A percentile compares a stretch with the other conserved stretches of the same genome.
Evolutionary conservation across 2,329 filamentous ascomycete species (phyloP).

Genomic region (Paecilomyces dactylethromorphus): DNA sequence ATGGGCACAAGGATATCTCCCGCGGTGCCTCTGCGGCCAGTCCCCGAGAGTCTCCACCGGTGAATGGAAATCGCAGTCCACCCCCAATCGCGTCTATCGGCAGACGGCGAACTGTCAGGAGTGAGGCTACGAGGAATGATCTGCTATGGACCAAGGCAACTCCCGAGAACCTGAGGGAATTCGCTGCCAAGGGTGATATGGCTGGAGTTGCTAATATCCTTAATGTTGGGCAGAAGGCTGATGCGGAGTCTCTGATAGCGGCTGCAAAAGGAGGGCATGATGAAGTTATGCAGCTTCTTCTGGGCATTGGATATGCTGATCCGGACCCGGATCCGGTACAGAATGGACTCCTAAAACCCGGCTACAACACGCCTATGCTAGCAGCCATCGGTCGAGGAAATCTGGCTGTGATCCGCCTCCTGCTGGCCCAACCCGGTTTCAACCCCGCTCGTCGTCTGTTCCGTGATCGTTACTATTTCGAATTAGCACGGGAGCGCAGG

Average conservation of each 20-base stretch:
- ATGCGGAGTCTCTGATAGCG: conserved; percentile 81
- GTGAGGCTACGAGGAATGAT: conserved; percentile 45
- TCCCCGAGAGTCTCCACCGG: conserved; percentile 38
- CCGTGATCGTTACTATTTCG: conserved; percentile 74
- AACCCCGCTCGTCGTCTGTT: conserved; percentile 70
- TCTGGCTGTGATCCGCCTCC: conserved; percentile 72
- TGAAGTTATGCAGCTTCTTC: conserved; percentile 71
- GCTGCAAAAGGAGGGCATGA: conserved; percentile 89
- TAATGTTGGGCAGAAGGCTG: conserved; percentile 50
- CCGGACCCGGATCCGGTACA: conserved; percentile 63
- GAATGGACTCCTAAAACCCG: conserved; percentile 47
- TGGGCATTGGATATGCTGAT: conserved; percentile 61
- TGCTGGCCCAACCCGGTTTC: conserved; percentile 71
- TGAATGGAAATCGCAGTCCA: conserved; percentile 33
- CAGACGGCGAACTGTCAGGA: conserved; percentile 41
- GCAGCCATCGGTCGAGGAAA: conserved; percentile 88
- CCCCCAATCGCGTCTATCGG: conserved; percentile 24
- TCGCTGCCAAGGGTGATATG: conserved; percentile 45
- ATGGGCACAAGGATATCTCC: conserved; percentile 30
- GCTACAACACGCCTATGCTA: conserved; percentile 85
- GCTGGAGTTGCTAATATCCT: conserved; percentile 44
- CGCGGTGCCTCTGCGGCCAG: conserved; percentile 39
- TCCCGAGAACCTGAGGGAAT: conserved; percentile 41
- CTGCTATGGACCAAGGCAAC: conserved; percentile 46
- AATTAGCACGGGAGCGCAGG: conserved; percentile 74